phyloP scores from a whole-genome alignment of 371 early-diverging fungal species.

The Mucor indicus region DNA sequence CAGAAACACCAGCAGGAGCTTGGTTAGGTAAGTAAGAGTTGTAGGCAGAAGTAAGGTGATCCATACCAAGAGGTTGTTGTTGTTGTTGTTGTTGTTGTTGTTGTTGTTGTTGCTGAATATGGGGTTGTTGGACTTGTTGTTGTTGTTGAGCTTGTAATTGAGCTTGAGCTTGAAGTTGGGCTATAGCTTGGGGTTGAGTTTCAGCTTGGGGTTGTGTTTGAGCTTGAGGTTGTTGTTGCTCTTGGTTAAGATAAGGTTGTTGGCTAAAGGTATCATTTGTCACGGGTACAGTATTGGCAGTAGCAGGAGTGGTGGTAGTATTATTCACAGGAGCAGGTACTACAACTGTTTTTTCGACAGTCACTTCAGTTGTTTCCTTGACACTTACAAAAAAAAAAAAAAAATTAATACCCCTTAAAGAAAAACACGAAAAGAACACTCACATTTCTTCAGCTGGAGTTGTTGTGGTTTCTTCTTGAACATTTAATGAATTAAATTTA shows the following conservation, averaged over 20 bases:
- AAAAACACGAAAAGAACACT: constrained; percentile 4
- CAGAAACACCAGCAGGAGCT: constrained; percentile 55
- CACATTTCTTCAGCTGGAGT: constrained; percentile 20
- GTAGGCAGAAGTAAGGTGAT: constrained; percentile 57
- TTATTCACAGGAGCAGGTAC: constrained; percentile 14
- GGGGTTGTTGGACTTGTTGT: background rate
- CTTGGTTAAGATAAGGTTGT: too few species aligned
- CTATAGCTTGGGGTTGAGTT: background rate
- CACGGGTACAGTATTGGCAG: too few species aligned
- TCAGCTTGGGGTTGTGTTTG: background rate
- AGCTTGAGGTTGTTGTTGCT: background rate
- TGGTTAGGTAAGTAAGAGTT: constrained; percentile 56
- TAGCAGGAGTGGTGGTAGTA: too few species aligned
- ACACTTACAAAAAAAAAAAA: too few species aligned
- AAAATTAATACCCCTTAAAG: too few species aligned
- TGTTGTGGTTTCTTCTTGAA: constrained; percentile 39
- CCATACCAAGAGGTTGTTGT: constrained; percentile 28
- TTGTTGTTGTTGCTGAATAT: background rate
- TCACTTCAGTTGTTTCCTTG: too few species aligned
- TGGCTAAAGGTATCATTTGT: too few species aligned
- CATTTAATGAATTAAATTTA: constrained; percentile 79
- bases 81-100: background rate
- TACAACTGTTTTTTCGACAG: too few species aligned
- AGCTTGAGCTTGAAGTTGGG: background rate
- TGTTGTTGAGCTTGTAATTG: background rate